These are phyloP conservation scores for Solanum tacnaense DNA, from an alignment of 257 asterid genomes.

Conservation along the genomic window DNA sequence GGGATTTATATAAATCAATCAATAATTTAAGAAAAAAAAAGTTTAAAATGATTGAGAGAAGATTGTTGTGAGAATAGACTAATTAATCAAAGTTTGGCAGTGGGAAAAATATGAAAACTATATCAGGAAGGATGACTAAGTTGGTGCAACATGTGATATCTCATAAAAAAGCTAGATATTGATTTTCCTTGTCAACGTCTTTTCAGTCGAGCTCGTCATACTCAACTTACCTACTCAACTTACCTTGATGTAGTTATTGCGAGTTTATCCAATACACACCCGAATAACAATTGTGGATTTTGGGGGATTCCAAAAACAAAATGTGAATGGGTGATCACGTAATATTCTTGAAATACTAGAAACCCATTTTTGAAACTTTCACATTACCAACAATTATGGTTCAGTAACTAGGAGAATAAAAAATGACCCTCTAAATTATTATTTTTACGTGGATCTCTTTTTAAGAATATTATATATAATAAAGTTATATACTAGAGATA, in stretches of 20 bases:
- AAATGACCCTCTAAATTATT: not conserved
- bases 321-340: not conserved
- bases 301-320: too few relatives aligned
- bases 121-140: not conserved
- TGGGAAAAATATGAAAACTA: not conserved
- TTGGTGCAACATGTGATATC: not conserved
- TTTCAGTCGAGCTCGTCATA: not conserved
- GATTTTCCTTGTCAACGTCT: rapidly evolving
- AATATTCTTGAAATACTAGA: not conserved
- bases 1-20: not conserved
- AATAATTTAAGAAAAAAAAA: not conserved
- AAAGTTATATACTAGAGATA: too few relatives aligned
- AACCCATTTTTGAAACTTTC: not conserved
- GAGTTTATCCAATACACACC: not conserved
- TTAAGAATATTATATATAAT: not conserved
- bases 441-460: not conserved
- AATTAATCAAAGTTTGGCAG: not conserved
- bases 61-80: not conserved
- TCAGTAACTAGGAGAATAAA: not conserved
- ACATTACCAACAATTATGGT: not conserved
- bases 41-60: not conserved
- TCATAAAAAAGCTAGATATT: rapidly evolving
- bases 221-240: not conserved
- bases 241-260: not conserved
- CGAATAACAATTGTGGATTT: not conserved